Base-by-base conservation (phyloP, 306 rosid genomes). In the Vachellia pachyceras region DNA sequence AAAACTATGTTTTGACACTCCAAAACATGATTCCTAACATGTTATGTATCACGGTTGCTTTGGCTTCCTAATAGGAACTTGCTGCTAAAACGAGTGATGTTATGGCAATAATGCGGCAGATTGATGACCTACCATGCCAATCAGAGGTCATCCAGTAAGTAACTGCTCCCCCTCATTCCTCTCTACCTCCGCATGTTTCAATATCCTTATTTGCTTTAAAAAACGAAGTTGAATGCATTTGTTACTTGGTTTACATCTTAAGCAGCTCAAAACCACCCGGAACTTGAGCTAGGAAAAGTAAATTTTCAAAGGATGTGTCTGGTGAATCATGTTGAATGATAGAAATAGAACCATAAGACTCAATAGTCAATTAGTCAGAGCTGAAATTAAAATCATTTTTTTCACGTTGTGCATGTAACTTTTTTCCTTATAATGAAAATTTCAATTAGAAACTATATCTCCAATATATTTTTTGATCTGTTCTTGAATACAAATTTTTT, bases 61-160 rank as follows among this genome's bases (percentile, higher is more conserved):
- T 42, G 23, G 39, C 36, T 60, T 72, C 85, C 54, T 84, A 60
- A 47, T 80, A 95, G n/a, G n/a, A n/a, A n/a, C n/a, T n/a, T n/a
- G n/a, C n/a, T n/a, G n/a, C n/a, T n/a, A n/a, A n/a, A n/a, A n/a
- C n/a, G 67, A 88, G 92, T 86, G 90, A 83, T 76, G 69, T 89
- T 63, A 73, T 95, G 37, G 90, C 90, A 42, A 47, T 83, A 71
- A 90, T 87, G 82, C 86, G 92, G 81, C 85, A 49, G 86, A 90
- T 91, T 81, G 98, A 90, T 74, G 88, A 91, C 18, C 75, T 89
- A 29, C 98, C 97, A 5, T 87, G 91, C 88, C 97, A 89, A 77
- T 86, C 94, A 36, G 99, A 95, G 88, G 80, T 95, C 50, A 61
- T 84, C 87, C 99, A 95, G 98, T 93, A 84, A 35, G 97, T 29